These are phyloP conservation scores for Ophiocordyceps australis DNA, from an alignment of 2,329 filamentous ascomycete species.

Conservation along the genomic window DNA sequence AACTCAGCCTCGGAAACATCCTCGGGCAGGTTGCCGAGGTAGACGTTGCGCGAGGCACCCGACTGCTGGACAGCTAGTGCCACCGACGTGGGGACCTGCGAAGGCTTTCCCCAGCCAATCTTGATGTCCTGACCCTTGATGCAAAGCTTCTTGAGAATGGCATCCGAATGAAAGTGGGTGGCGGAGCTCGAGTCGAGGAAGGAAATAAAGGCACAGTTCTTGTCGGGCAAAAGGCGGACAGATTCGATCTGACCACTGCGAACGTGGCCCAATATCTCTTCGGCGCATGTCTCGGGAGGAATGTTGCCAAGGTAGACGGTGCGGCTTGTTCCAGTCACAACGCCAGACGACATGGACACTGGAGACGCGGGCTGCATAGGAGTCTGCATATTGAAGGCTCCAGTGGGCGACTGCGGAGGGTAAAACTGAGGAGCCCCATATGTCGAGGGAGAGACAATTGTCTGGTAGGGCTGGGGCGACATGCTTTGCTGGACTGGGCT, in stretches of 20 bases:
- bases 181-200: constrained; percentile 96
- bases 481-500: constrained; percentile 64
- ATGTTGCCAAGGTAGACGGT: constrained; percentile 98
- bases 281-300: constrained; percentile 88
- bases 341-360: constrained; percentile 57
- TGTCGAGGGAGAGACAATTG: constrained; percentile 69
- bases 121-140: constrained; percentile 99
- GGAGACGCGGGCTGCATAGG: constrained; percentile 51
- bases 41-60: constrained; percentile 90
- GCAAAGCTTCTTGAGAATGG: constrained; percentile 97
- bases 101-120: constrained; percentile 97
- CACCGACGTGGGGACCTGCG: constrained; percentile 91
- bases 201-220: constrained; percentile 99
- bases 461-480: constrained; percentile 70
- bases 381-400: constrained; percentile 43
- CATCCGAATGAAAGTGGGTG: constrained; percentile 98
- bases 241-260: constrained; percentile 97
- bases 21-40: constrained; percentile 82
- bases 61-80: constrained; percentile 96
- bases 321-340: constrained; percentile 79
- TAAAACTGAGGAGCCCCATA: constrained; percentile 71
- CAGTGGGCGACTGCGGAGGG: constrained; percentile 76
- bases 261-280: constrained; percentile 92
- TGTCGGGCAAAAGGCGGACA: constrained; percentile 89
- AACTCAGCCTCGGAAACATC: constrained; percentile 84